Conservation (phyloP, 73 alveolate genomes). For the Paramecium bursaria region DNA sequence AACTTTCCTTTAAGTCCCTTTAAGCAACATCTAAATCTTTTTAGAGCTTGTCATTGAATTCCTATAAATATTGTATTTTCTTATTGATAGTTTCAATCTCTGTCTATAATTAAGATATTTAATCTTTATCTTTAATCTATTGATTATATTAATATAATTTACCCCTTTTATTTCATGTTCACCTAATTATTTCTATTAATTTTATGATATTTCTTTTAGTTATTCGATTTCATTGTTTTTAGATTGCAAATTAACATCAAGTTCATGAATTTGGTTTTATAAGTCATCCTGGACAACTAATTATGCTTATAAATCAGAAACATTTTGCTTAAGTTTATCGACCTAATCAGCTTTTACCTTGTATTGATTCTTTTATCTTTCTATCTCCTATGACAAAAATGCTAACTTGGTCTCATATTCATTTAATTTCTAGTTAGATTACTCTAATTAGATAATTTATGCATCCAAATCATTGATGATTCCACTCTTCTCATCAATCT, state of each 20-base stretch:
- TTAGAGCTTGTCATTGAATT: too few relatives aligned
- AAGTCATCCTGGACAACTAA: constrained; percentile 4
- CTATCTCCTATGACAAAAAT: not conserved
- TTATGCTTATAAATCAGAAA: constrained; percentile 9
- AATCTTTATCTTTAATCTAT: constrained; percentile 45
- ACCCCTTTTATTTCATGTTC: constrained; percentile 25
- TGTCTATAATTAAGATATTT: constrained; percentile 29
- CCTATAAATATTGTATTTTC: too few relatives aligned
- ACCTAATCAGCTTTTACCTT: not conserved
- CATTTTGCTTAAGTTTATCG: not conserved
- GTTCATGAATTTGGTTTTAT: constrained; percentile 2
- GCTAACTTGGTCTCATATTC: constrained; percentile 37
- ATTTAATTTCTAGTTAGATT: not conserved
- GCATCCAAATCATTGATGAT: constrained; percentile 5
- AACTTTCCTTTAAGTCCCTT: too few relatives aligned
- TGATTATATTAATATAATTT: not conserved
- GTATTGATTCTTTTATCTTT: constrained; percentile 4
- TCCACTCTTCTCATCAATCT: constrained; percentile 5
- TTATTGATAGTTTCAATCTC: too few relatives aligned
- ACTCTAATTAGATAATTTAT: constrained; percentile 11
- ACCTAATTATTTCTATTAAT: constrained; percentile 5
- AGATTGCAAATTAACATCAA: constrained; percentile 10
- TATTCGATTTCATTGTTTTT: constrained; percentile 25
- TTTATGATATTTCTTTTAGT: not conserved
- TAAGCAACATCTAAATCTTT: too few relatives aligned